A percentile compares a stretch with the other conserved stretches of the same genome.
Evolutionary conservation across 208 protist species (phyloP).

Genomic region (Entamoeba invadens): DNA sequence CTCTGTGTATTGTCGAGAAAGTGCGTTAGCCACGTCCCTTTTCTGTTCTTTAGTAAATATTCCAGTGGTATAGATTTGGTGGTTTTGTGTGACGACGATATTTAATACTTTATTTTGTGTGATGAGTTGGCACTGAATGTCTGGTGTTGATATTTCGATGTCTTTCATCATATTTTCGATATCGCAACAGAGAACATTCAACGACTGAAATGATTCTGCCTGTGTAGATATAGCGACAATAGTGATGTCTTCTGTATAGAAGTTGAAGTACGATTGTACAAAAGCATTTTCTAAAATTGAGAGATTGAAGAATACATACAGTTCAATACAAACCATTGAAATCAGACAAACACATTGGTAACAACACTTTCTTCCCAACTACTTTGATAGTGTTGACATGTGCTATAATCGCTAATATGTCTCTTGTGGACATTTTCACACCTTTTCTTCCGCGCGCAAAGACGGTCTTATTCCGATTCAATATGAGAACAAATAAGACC

Average conservation of each 20-base stretch:
- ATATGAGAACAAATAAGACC: not conserved
- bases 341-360: not conserved
- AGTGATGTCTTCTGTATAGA: not conserved
- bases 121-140: not conserved
- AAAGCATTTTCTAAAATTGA: not conserved
- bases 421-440: not conserved
- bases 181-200: not conserved
- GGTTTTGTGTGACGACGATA: not conserved
- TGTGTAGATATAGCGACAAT: not conserved
- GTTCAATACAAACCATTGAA: too few relatives aligned
- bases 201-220: not conserved
- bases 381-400: not conserved
- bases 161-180: not conserved
- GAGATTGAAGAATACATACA: too few relatives aligned
- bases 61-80: not conserved
- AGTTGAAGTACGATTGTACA: not conserved
- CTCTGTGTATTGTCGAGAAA: not conserved
- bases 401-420: not conserved
- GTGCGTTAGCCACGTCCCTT: not conserved
- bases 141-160: not conserved
- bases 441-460: not conserved
- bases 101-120: not conserved
- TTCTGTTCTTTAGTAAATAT: not conserved
- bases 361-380: not conserved
- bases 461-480: not conserved